phyloP scores from a whole-genome alignment of 805 yeast species.

The Dipodascus geniculatus region DNA sequence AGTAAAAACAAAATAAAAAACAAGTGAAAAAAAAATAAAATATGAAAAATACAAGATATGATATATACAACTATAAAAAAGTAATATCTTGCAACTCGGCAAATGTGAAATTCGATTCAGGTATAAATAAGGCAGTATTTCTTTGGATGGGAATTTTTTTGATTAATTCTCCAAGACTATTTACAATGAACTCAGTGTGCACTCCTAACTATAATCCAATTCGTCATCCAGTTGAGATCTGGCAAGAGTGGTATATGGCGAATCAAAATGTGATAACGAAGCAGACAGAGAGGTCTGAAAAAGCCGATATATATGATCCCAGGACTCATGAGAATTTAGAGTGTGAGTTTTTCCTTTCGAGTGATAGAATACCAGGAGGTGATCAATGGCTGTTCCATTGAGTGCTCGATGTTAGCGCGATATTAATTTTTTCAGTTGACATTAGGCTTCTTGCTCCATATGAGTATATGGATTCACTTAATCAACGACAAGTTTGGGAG shows the following conservation, averaged over 20 bases:
- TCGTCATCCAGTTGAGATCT: conserved; percentile 20
- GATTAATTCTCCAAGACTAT: too few relatives aligned
- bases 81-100: not conserved
- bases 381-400: too few relatives aligned
- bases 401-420: too few relatives aligned
- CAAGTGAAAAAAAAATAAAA: not conserved
- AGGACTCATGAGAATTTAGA: not conserved
- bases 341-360: not conserved
- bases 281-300: conserved; percentile 7
- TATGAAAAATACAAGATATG: not conserved
- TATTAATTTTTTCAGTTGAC: too few relatives aligned
- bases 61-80: not conserved
- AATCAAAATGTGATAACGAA: conserved; percentile 11
- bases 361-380: too few relatives aligned
- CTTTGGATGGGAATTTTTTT: not conserved
- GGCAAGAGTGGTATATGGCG: conserved; percentile 21
- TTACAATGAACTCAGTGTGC: not conserved
- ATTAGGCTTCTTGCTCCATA: conserved; percentile 17
- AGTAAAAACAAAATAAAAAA: not conserved
- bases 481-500: conserved; percentile 21
- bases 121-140: not conserved
- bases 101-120: not conserved
- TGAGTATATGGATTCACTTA: conserved; percentile 21
- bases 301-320: conserved; percentile 7
- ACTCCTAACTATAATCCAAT: conserved; percentile 13